Percentiles rank a stretch among this genome's conserved stretches.
Conservation (phyloP, 2,329 filamentous ascomycete species). For the Sclerotinia minor region DNA sequence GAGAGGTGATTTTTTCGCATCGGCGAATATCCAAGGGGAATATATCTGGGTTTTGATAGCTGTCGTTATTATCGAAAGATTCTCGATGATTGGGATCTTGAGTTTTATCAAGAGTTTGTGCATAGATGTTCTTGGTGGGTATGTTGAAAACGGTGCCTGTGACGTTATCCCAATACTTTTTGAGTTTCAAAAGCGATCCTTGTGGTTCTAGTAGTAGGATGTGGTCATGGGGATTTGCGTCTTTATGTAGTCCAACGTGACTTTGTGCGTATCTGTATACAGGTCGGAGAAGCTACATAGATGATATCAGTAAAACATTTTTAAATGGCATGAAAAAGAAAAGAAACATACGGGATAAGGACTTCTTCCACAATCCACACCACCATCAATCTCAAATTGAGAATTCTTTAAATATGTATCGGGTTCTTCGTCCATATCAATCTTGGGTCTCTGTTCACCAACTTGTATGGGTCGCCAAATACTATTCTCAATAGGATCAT, state of each 20-base stretch:
- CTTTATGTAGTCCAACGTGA: neutral
- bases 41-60: constrained; percentile 23
- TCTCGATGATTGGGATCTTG: neutral
- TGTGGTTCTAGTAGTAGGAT: neutral
- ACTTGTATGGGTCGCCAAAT: constrained; percentile 37
- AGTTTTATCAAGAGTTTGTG: neutral
- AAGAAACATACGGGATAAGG: constrained; percentile 35
- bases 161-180: constrained; percentile 38
- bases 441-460: constrained; percentile 32
- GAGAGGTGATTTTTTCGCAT: constrained; percentile 7
- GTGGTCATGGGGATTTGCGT: neutral
- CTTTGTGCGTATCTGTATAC: constrained; percentile 29
- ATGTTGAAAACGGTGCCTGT: constrained; percentile 39
- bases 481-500: constrained; percentile 34
- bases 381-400: constrained; percentile 33
- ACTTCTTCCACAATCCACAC: constrained; percentile 38
- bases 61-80: neutral
- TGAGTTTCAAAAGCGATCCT: constrained; percentile 10
- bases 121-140: constrained; percentile 28
- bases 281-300: constrained; percentile 27
- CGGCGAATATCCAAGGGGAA: constrained; percentile 40
- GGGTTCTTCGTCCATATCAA: constrained; percentile 32
- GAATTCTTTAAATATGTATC: constrained; percentile 25
- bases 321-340: neutral
- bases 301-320: neutral